phyloP scores from a whole-genome alignment of 2,329 filamentous ascomycete species.

The Cercospora brassicicola region DNA sequence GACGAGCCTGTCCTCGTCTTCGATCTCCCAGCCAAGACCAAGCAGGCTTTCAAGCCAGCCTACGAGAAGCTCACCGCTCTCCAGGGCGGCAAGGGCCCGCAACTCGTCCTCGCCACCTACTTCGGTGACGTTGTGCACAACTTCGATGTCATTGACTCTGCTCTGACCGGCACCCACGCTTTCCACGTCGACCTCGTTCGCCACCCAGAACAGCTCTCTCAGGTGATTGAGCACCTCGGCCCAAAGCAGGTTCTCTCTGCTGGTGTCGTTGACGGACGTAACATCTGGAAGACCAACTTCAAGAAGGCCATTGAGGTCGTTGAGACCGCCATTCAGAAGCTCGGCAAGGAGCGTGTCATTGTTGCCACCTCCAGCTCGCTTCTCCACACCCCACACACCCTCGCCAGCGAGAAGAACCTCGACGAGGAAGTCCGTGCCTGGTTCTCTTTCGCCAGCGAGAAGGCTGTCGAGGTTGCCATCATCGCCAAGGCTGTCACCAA shows the following conservation, averaged over 20 bases:
- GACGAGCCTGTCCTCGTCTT: constrained; percentile 97
- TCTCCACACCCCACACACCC: constrained; percentile 96
- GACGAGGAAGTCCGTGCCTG: constrained; percentile 90
- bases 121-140: constrained; percentile 99
- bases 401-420: constrained; percentile 98
- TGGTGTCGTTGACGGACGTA: constrained; percentile 96
- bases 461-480: constrained; percentile 83
- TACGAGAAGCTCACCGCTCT: constrained; percentile 83
- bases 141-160: constrained; percentile 76
- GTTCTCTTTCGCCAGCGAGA: constrained; percentile 98
- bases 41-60: constrained; percentile 95
- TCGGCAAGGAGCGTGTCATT: constrained; percentile 96
- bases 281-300: constrained; percentile 99
- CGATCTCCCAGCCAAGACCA: constrained; percentile 84
- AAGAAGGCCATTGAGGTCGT: constrained; percentile 88
- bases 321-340: constrained; percentile 87
- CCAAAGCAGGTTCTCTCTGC: constrained; percentile 86
- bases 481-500: constrained; percentile 97
- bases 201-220: constrained; percentile 94
- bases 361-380: constrained; percentile 96
- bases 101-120: constrained; percentile 91
- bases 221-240: constrained; percentile 78
- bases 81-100: constrained; percentile 73
- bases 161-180: constrained; percentile 70
- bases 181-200: constrained; percentile 96